phyloP scores from a whole-genome alignment of 2,329 filamentous ascomycete genomes.

The Aspergillus hortae region DNA sequence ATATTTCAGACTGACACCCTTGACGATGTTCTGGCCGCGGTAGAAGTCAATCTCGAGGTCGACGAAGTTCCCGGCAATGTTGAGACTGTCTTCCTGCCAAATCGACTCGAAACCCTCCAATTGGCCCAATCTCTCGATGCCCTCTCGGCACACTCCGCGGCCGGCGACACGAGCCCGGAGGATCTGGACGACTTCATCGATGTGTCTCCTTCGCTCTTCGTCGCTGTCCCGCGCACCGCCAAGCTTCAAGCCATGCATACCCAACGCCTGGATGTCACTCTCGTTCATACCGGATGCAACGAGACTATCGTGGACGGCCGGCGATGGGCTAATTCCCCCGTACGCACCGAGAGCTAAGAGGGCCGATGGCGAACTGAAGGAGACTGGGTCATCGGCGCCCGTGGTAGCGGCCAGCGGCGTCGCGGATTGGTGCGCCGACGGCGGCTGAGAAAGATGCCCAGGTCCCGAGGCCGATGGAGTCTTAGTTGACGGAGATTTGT shows the following conservation, averaged over 20 bases:
- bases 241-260: constrained; percentile 37
- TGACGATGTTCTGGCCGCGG: constrained; percentile 36
- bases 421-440: constrained; percentile 39
- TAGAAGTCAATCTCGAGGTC: constrained; percentile 47
- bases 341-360: constrained; percentile 43
- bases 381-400: constrained; percentile 39
- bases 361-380: constrained; percentile 45
- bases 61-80: constrained; percentile 45
- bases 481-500: constrained; percentile 44
- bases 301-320: constrained; percentile 35
- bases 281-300: constrained; percentile 36
- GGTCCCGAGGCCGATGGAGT: constrained; percentile 41
- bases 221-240: constrained; percentile 37
- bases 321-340: constrained; percentile 39
- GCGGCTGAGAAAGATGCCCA: constrained; percentile 31
- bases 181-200: constrained; percentile 39
- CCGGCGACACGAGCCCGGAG: constrained; percentile 40
- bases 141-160: constrained; percentile 42
- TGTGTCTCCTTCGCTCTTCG: constrained; percentile 38
- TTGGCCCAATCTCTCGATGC: constrained; percentile 40
- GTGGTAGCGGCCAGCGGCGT: constrained; percentile 39
- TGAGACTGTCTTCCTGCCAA: constrained; percentile 46
- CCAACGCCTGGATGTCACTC: constrained; percentile 36
- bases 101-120: constrained; percentile 46
- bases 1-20: constrained; percentile 42